Conservation (phyloP, 345 rosid genomes). For the Salix dunnii region DNA sequence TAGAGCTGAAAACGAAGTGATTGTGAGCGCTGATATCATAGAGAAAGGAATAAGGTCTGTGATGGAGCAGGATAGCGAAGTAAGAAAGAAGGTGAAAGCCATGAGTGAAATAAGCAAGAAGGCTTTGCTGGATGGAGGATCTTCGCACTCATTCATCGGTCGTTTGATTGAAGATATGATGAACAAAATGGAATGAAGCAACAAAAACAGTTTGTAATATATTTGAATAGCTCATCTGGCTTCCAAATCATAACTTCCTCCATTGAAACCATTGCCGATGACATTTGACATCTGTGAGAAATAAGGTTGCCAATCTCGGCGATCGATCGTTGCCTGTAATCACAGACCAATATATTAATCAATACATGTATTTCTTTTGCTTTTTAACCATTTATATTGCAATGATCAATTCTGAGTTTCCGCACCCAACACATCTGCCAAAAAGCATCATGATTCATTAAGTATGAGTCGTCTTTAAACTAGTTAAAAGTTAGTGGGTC, state of each 20-base stretch:
- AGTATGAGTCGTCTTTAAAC: neutral
- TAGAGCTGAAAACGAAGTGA: neutral
- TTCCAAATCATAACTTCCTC: neutral
- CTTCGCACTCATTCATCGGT: neutral
- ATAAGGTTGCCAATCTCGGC: neutral
- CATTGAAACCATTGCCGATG: neutral
- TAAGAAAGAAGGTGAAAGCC: constrained; percentile 3
- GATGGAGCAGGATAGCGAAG: constrained; percentile 5
- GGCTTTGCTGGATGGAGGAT: constrained; percentile 11
- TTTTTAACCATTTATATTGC: neutral
- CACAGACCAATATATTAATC: too few relatives aligned
- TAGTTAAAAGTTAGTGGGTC: neutral
- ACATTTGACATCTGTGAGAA: too few relatives aligned
- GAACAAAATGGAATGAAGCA: neutral
- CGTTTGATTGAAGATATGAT: constrained; percentile 7
- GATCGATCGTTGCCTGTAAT: too few relatives aligned
- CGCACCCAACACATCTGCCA: neutral
- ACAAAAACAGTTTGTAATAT: neutral
- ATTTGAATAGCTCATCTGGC: too few relatives aligned
- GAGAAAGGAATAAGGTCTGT: constrained; percentile 13
- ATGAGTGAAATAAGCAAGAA: neutral
- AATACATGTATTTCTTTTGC: neutral
- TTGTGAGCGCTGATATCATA: constrained; percentile 2
- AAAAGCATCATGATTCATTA: neutral
- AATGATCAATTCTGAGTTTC: neutral